Conservation (phyloP, 495 filamentous ascomycete species). For the Evernia prunastri region DNA sequence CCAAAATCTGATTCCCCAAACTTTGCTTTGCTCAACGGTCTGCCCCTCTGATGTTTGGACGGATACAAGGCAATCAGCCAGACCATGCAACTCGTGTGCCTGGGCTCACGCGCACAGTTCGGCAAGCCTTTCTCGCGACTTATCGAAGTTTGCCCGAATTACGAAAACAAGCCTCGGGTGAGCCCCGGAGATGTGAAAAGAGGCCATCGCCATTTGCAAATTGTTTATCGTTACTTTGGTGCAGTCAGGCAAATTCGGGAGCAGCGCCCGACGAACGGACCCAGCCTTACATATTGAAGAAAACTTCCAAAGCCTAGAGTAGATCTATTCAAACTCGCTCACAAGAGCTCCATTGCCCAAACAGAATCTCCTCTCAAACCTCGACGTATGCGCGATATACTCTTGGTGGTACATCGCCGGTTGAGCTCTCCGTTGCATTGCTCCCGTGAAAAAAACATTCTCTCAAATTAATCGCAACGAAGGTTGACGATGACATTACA, state of each 20-base stretch:
- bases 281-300: no score
- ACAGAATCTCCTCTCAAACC: not conserved
- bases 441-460: not conserved
- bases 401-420: not conserved
- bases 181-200: not conserved
- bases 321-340: no score
- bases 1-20: not conserved
- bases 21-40: not conserved
- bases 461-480: not conserved
- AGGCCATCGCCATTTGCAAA: not conserved
- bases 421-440: not conserved
- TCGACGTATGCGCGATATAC: not conserved
- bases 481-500: not conserved
- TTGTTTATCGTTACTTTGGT: not conserved
- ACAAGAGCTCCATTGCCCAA: not conserved
- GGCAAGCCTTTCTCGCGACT: not conserved
- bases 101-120: not conserved
- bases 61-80: not conserved
- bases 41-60: not conserved
- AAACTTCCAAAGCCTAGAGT: not conserved
- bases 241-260: not conserved
- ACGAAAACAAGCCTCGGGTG: constrained; percentile 1
- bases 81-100: not conserved
- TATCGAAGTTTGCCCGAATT: not conserved
- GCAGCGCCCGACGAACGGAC: not conserved